Evolutionary conservation across 179 eudicot species (phyloP).

Genomic region (Beta corolliflora): DNA sequence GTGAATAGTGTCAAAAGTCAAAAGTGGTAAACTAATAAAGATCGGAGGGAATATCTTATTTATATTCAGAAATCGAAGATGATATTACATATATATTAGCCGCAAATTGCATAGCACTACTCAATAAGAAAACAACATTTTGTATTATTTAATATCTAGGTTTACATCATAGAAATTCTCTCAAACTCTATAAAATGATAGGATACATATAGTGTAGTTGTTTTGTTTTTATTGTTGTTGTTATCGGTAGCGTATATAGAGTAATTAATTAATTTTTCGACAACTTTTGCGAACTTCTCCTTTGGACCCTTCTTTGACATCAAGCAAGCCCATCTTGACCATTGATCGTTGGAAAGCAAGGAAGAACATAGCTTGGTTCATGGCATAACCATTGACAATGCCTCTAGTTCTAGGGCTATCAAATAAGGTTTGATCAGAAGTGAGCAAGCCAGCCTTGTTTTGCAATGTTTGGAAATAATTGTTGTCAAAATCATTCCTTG

Average conservation of each 20-base stretch:
- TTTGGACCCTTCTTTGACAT: constrained; percentile 55
- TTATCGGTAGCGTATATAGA: background rate
- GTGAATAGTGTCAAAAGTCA: too few species aligned
- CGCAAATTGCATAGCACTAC: background rate
- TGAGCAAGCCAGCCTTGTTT: constrained; percentile 55
- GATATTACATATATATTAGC: too few species aligned
- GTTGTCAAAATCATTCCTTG: constrained; percentile 64
- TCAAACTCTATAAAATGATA: background rate
- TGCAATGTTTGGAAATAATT: constrained; percentile 53
- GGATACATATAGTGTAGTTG: too few species aligned
- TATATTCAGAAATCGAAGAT: too few species aligned
- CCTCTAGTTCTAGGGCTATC: constrained; percentile 47
- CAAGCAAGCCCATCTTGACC: constrained; percentile 72
- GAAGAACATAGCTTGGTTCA: constrained; percentile 80
- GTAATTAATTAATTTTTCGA: constrained; percentile 54
- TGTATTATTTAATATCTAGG: background rate
- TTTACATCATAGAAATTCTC: background rate
- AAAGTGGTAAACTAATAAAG: too few species aligned
- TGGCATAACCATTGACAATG: constrained; percentile 59
- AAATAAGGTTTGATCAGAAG: constrained; percentile 75
- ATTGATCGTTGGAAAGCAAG: constrained; percentile 74
- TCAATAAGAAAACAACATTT: background rate
- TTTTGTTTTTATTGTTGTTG: background rate
- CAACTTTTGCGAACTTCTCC: constrained; percentile 73
- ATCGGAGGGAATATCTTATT: too few species aligned